Evolutionary conservation across 2,329 filamentous ascomycete species (phyloP), one percentile per base, ranked within the genome.

Genomic region (Balansia obtecta): DNA sequence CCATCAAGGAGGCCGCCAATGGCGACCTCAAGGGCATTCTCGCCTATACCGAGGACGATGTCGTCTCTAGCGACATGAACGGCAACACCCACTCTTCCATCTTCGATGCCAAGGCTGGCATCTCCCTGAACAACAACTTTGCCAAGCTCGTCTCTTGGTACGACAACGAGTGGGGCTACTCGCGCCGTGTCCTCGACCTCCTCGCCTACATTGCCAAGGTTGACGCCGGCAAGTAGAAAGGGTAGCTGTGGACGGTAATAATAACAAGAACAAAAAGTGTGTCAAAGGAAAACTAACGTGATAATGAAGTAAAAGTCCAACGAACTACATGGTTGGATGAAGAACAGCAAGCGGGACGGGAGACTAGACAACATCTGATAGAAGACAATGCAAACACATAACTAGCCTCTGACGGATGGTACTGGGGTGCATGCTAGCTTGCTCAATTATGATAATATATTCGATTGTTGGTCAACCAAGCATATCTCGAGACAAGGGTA

Each of bases 111-210:
- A 95, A 95, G 86, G 93, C 93, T 55, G 93, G 93, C 81, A 97
- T 98, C 75, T 86, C 90, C 60, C 85, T 98, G 64, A 98, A 97
- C 83, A 74, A 89, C 67, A 90, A 96, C 84, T 97, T 97, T 72
- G 83, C 95, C 81, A 98, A 98, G 86, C 82, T 98, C 56, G 86
- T 96, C 70, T 84, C 84, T 65, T 97, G 91, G 93, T 95, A 95
- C 76, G 89, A 95, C 81, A 97, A 97, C 81, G 91, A 97, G 83
- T 96, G 90, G 89, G 93, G 90, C 68, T 97, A 98, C 86, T 94
- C 87, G 72, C 90, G 90, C 77, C 93, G 86, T 82, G 86, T 90
- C 65, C 76, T 90, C 61, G 86, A 93, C 74, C 85, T 93, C 64
- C 68, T 81, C 69, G 76, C 78, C 73, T 85, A 89, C 78, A 79